Conservation (phyloP, 2,329 filamentous ascomycete genomes). For the Talaromyces sp. region DNA sequence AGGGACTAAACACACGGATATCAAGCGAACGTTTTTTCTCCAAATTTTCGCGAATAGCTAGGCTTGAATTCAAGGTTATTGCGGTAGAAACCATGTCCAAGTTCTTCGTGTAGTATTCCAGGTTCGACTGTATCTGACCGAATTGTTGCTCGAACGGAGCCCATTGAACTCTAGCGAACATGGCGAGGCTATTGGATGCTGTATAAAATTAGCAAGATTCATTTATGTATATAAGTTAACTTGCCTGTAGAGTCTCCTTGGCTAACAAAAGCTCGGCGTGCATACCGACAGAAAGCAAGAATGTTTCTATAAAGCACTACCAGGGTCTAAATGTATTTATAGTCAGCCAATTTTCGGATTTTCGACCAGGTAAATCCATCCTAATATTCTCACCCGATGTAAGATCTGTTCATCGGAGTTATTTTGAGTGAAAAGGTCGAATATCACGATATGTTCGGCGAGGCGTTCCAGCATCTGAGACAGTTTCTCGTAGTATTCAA, state of each 20-base stretch:
- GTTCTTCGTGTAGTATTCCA: constrained; percentile 5
- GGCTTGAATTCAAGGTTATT: constrained; percentile 5
- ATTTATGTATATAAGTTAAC: no score
- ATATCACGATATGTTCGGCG: constrained; percentile 1
- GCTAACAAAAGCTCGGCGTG: constrained; percentile 2
- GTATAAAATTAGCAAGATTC: background rate
- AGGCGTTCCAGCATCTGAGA: constrained; percentile 11
- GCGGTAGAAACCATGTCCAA: constrained; percentile 1
- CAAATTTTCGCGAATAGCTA: constrained; percentile 1
- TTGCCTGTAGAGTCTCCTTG: background rate
- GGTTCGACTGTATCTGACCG: constrained; percentile 5
- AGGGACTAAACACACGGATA: background rate
- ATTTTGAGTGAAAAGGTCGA: constrained; percentile 3
- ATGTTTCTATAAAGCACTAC: constrained; percentile 5
- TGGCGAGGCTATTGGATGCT: background rate
- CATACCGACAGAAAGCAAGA: constrained; percentile 8
- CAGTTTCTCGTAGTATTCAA: constrained; percentile 13
- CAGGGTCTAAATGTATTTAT: background rate
- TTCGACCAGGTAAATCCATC: background rate
- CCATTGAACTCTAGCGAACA: constrained; percentile 11
- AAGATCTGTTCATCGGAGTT: background rate
- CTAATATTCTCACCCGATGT: constrained; percentile 1
- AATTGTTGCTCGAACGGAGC: constrained; percentile 12
- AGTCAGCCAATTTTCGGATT: background rate
- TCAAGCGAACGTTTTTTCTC: background rate